phyloP scores from a whole-genome alignment of 352 stramenopile genomes.

The Phytophthora hibernalis region DNA sequence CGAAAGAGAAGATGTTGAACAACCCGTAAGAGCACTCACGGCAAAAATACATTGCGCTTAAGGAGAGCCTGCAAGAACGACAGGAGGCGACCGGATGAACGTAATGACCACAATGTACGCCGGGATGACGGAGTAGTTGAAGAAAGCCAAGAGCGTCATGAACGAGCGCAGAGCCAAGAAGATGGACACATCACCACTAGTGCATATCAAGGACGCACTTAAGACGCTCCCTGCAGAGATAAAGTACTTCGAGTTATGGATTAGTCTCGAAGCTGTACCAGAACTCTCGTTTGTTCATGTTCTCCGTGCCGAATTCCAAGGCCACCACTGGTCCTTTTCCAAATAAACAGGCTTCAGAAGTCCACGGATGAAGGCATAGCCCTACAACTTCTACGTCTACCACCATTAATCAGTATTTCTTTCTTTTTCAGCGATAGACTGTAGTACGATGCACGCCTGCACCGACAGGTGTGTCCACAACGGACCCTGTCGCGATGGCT shows the following conservation, averaged over 20 bases:
- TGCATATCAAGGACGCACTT: constrained; percentile 86
- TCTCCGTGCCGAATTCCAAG: too few species aligned
- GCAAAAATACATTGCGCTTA: constrained; percentile 69
- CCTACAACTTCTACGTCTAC: too few species aligned
- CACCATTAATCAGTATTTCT: too few species aligned
- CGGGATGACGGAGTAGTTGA: constrained; percentile 74
- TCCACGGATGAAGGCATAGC: too few species aligned
- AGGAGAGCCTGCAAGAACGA: constrained; percentile 79
- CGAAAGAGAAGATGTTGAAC: constrained; percentile 84
- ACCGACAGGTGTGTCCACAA: too few species aligned
- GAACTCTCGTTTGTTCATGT: too few species aligned
- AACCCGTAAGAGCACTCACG: constrained; percentile 80
- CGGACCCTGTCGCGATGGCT: too few species aligned
- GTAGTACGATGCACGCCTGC: too few species aligned
- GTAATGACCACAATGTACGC: constrained; percentile 80
- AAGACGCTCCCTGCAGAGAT: constrained; percentile 80
- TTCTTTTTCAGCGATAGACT: too few species aligned
- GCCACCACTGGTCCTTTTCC: too few species aligned
- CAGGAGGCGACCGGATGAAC: constrained; percentile 72
- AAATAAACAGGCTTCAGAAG: too few species aligned
- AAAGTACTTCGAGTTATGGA: constrained; percentile 84
- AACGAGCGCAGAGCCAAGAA: constrained; percentile 85
- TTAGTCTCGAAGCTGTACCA: too few species aligned
- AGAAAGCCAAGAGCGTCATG: constrained; percentile 79
- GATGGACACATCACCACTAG: constrained; percentile 85